Evolutionary conservation across 306 rosid genomes (phyloP), one percentile per base, ranked within the genome.

Genomic region (Benincasa hispida): DNA sequence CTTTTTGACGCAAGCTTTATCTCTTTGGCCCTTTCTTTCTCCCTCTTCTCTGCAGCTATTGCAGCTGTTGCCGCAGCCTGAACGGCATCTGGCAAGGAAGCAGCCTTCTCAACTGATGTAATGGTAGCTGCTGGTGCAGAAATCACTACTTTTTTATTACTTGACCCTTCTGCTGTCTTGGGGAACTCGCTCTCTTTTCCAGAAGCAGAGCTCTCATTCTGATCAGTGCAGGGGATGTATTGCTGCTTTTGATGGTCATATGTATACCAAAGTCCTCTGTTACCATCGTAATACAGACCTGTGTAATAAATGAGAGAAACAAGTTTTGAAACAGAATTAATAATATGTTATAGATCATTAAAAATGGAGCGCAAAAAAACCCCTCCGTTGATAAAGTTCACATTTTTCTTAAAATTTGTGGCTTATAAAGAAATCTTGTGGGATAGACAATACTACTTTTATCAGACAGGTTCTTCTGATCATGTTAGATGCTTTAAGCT

Each of bases 21-120:
- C 87, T 94, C 98, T 85, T 92, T 94, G 30, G 80, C 73, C 86
- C 76, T 94, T 82, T 94, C 98, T 73, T 89, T 93, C 79, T 93
- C 98, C 82, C 85, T 91, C 90, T 88, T 94, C 86, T 94, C 98
- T 18, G 98, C 97, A 81, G 98, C 97, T 81, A 89, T 85, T 50
- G 98, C 98, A 66, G 96, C 97, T 35, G 93, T 74, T 67, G 97
- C 96, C 24, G 97, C 98, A 83, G 98, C 96, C 85, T 86, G 95
- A 73, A 92, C 95, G 7, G 89, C 96, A 79, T 94, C 97, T n/a
- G 97, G 93, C 87, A 94, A 79, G 2, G 97, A 91, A 58, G 94
- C 84, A 18, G 93, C 87, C 86, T 83, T 92, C 85, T 92, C 98
- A 72, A 65, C 82, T 24, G 89, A 76, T 19, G 87, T 48, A 78